A percentile compares a stretch with the other conserved stretches of the same genome.
Conservation (phyloP, 2,329 filamentous ascomycete species). For the Fusarium coicis region DNA sequence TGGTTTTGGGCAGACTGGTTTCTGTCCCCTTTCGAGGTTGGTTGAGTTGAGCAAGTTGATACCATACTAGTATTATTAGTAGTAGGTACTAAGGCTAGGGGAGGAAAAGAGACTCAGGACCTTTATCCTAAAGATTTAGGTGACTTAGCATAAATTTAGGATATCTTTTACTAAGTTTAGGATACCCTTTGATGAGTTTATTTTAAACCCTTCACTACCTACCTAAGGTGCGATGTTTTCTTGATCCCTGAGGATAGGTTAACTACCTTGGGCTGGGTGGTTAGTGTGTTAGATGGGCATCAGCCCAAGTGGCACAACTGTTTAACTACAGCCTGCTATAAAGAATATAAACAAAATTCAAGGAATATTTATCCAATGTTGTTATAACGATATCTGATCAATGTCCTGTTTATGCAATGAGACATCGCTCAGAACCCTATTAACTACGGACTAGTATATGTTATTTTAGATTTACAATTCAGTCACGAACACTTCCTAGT, state of each 20-base stretch:
- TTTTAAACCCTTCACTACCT: not conserved
- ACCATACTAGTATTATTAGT: not conserved
- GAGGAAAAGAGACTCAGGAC: not conserved
- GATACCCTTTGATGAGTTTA: not conserved
- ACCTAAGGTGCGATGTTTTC: not conserved
- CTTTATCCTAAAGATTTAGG: not conserved
- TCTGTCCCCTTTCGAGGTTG: conserved; percentile 2
- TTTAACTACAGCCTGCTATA: not conserved
- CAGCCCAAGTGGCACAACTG: conserved; percentile 15
- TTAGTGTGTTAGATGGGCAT: not conserved
- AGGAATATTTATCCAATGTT: not conserved
- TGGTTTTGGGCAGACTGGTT: conserved; percentile 29
- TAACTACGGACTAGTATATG: too few relatives aligned
- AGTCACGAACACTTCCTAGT: not conserved
- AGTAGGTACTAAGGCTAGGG: not conserved
- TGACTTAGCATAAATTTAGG: not conserved
- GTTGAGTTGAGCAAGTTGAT: conserved; percentile 14
- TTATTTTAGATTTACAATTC: not conserved
- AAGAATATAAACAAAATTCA: not conserved
- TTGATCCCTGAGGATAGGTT: not conserved
- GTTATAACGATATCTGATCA: too few relatives aligned
- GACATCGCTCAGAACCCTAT: not conserved
- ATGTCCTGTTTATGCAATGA: not conserved
- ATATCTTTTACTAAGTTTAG: not conserved
- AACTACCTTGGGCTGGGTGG: too few relatives aligned